Evolutionary conservation across 192 early-diverging fungal species (phyloP).

Genomic region (Irineochytrium annulatum): DNA sequence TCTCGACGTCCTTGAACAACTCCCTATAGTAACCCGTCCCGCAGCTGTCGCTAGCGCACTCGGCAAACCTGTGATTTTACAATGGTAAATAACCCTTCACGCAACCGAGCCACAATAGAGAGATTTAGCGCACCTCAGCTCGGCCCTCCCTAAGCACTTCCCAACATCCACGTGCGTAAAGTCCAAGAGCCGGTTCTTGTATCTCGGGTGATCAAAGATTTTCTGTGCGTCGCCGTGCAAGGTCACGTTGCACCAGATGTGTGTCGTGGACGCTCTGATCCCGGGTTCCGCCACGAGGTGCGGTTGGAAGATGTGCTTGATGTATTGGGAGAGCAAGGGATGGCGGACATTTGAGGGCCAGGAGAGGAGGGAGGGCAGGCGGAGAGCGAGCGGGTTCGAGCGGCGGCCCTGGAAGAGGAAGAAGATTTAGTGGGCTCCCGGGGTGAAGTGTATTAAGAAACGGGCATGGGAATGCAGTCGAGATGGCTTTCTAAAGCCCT

Average conservation of each 20-base stretch:
- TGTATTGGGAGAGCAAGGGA: slow-evolving; percentile 38
- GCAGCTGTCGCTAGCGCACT: slow-evolving; percentile 7
- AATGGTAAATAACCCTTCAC: no score
- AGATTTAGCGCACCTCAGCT: slow-evolving; percentile 28
- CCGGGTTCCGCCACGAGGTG: slow-evolving; percentile 34
- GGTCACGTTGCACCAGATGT: slow-evolving; percentile 52
- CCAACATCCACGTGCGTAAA: slow-evolving; percentile 30
- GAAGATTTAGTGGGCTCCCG: no score
- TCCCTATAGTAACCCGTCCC: no score
- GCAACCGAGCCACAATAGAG: no score
- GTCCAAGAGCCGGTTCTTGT: slow-evolving; percentile 12
- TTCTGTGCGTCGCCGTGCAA: slow-evolving; percentile 14
- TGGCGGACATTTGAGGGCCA: slow-evolving; percentile 51
- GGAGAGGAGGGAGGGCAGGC: slow-evolving; percentile 42
- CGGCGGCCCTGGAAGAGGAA: no score
- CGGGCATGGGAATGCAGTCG: no score
- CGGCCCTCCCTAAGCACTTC: slow-evolving; percentile 35
- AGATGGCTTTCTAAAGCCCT: no score
- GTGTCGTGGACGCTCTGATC: slow-evolving; percentile 47
- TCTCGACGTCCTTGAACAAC: slow-evolving; percentile 23
- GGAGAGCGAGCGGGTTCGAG: slow-evolving; percentile 42
- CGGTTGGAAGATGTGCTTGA: slow-evolving; percentile 50
- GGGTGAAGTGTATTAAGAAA: no score
- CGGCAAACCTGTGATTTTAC: no score
- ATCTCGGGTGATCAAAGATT: slow-evolving; percentile 16